Percentiles rank a stretch among this genome's conserved stretches.
Conservation (phyloP, 352 stramenopile species). For the Phytopythium delawarense region DNA sequence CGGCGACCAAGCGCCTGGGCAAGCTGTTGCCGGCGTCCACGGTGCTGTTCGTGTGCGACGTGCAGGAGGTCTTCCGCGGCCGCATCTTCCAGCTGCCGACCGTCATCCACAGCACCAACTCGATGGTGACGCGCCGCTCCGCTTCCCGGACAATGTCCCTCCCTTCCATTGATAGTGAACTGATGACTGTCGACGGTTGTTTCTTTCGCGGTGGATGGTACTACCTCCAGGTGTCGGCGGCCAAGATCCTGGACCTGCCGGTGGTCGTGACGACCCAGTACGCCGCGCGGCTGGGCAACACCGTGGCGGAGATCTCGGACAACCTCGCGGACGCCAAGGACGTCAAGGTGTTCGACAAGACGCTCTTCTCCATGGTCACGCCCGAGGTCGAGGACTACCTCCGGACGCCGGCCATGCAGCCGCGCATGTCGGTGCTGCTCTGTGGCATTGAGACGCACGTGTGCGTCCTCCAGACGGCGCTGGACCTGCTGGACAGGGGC, state of each 20-base stretch:
- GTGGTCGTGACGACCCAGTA: conserved; percentile 97
- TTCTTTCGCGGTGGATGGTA: too few species aligned
- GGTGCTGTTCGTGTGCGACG: conserved; percentile 94
- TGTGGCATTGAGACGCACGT: conserved; percentile 97
- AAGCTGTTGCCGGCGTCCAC: conserved; percentile 62
- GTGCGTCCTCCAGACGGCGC: conserved; percentile 94
- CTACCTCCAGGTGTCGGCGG: conserved; percentile 39
- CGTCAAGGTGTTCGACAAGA: conserved; percentile 94
- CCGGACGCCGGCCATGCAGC: conserved; percentile 18
- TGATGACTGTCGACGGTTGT: neutral
- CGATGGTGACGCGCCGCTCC: conserved; percentile 25
- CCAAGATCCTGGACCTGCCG: conserved; percentile 88
- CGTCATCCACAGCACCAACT: conserved; percentile 82
- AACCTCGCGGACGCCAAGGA: conserved; percentile 38
- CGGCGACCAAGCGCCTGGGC: conserved; percentile 34
- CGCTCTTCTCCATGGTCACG: conserved; percentile 98
- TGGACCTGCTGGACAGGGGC: conserved; percentile 95
- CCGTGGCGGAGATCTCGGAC: conserved; percentile 71
- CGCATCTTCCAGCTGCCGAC: conserved; percentile 92
- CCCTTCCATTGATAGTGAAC: too few species aligned
- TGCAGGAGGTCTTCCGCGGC: conserved; percentile 96
- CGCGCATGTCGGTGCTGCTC: conserved; percentile 88
- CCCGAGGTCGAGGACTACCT: conserved; percentile 88
- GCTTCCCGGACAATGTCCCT: too few species aligned
- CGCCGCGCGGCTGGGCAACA: conserved; percentile 91